These are phyloP conservation scores for Cyclostephanos invisitatus DNA, from an alignment of 108 stramenopile genomes.

Conservation along the genomic window DNA sequence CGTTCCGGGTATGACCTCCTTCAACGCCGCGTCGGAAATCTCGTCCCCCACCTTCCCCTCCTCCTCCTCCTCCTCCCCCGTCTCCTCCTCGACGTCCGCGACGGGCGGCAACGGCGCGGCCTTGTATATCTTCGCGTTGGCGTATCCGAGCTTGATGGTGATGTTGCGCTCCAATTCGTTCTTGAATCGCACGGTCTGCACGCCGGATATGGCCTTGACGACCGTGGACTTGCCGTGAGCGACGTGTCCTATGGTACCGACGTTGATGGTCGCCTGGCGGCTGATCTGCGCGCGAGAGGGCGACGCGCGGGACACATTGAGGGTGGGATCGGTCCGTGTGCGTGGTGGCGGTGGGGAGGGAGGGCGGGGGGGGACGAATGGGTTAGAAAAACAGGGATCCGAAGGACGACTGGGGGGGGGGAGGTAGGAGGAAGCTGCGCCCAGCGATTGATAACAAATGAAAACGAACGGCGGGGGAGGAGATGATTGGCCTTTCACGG, in stretches of 20 bases:
- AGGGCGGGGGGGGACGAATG: not conserved
- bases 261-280: slow-evolving; percentile 99
- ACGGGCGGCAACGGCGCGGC: slow-evolving; percentile 56
- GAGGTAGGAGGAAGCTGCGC: no score
- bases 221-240: slow-evolving; percentile 99
- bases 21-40: not conserved
- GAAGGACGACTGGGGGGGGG: no score
- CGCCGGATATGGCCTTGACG: slow-evolving; percentile 98
- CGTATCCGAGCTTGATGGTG: slow-evolving; percentile 99
- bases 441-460: no score
- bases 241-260: slow-evolving; percentile 99
- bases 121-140: slow-evolving; percentile 99
- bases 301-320: not conserved
- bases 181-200: slow-evolving; percentile 99
- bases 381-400: slow-evolving; percentile 10
- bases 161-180: slow-evolving; percentile 99
- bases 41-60: no score
- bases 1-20: slow-evolving; percentile 51
- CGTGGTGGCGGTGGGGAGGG: not conserved
- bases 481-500: not conserved
- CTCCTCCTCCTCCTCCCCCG: slow-evolving; percentile 50
- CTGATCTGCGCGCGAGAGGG: slow-evolving; percentile 83
- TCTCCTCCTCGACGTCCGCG: slow-evolving; percentile 38
- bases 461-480: not conserved
- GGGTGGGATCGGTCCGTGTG: no score